Evolutionary conservation across 2,329 filamentous ascomycete genomes (phyloP).

Genomic region (Stromatinia cepivora): DNA sequence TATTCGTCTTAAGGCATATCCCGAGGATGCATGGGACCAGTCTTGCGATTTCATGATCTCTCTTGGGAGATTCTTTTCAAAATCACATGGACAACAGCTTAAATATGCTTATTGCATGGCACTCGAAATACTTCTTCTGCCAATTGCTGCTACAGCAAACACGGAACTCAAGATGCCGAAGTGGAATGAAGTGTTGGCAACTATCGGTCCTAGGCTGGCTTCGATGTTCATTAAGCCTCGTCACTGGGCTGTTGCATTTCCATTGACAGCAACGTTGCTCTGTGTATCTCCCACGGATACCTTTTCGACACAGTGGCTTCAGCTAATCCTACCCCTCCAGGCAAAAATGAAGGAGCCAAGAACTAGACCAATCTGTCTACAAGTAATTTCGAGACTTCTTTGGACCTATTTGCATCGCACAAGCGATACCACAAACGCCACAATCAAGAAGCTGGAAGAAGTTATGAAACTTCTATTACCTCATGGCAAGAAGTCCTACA

Average conservation of each 20-base stretch:
- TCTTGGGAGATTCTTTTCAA: slow-evolving; percentile 78
- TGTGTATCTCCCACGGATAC: slow-evolving; percentile 84
- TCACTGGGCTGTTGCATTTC: slow-evolving; percentile 88
- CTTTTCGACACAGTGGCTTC: slow-evolving; percentile 84
- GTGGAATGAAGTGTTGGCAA: slow-evolving; percentile 83
- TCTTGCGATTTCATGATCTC: slow-evolving; percentile 87
- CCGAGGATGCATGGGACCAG: slow-evolving; percentile 75
- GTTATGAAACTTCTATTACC: slow-evolving; percentile 83
- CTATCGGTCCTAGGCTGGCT: slow-evolving; percentile 73
- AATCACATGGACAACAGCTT: slow-evolving; percentile 82
- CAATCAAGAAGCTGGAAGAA: slow-evolving; percentile 82
- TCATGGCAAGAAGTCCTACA: slow-evolving; percentile 73
- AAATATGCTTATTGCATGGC: slow-evolving; percentile 96
- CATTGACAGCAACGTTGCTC: slow-evolving; percentile 80
- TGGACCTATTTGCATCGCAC: slow-evolving; percentile 94
- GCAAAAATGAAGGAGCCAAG: slow-evolving; percentile 81
- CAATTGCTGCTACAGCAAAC: slow-evolving; percentile 78
- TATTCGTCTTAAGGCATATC: slow-evolving; percentile 71
- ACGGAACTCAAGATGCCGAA: slow-evolving; percentile 76
- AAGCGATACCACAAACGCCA: slow-evolving; percentile 66
- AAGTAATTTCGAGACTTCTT: slow-evolving; percentile 84
- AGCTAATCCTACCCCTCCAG: slow-evolving; percentile 74
- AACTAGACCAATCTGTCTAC: slow-evolving; percentile 76
- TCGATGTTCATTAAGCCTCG: slow-evolving; percentile 89
- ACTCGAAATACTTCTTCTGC: slow-evolving; percentile 80